Percentiles rank a stretch among this genome's conserved stretches.
Conservation (phyloP, 768 basidiomycete species). For the Hortiboletus flavorubellus region DNA sequence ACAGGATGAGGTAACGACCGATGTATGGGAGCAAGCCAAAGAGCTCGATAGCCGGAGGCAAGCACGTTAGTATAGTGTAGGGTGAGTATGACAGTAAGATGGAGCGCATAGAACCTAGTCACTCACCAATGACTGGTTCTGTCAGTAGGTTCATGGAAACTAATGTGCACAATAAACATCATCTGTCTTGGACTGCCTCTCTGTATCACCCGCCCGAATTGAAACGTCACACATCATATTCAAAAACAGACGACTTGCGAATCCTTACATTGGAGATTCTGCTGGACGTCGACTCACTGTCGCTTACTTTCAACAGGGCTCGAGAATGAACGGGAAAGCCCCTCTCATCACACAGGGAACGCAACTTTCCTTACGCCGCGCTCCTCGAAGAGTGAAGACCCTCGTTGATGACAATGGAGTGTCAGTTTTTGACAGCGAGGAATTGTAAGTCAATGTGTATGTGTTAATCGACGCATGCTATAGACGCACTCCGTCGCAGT, state of each 20-base stretch:
- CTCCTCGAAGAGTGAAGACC: constrained; percentile 14
- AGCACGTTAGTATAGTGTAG: constrained; percentile 7
- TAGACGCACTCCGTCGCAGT: constrained; percentile 19
- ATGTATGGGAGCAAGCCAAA: constrained; percentile 65
- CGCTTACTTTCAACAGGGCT: neutral
- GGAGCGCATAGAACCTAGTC: neutral
- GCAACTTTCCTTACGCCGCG: constrained; percentile 24
- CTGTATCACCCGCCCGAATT: constrained; percentile 7
- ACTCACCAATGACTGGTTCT: neutral
- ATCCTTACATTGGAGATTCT: neutral
- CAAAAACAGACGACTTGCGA: constrained; percentile 7
- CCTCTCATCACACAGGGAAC: constrained; percentile 22
- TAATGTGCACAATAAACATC: neutral
- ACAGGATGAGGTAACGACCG: constrained; percentile 49
- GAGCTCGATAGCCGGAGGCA: constrained; percentile 49
- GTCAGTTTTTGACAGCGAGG: constrained; percentile 30
- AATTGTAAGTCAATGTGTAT: constrained; percentile 30
- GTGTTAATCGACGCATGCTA: neutral
- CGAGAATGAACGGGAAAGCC: constrained; percentile 14
- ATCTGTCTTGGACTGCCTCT: neutral
- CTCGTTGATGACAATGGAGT: constrained; percentile 20
- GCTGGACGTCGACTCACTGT: neutral
- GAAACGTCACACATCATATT: constrained; percentile 6
- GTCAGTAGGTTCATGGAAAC: neutral
- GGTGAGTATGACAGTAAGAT: constrained; percentile 5